These are phyloP conservation scores for Wickerhamiella lipophila DNA, from an alignment of 805 yeast genomes.

Conservation along the genomic window DNA sequence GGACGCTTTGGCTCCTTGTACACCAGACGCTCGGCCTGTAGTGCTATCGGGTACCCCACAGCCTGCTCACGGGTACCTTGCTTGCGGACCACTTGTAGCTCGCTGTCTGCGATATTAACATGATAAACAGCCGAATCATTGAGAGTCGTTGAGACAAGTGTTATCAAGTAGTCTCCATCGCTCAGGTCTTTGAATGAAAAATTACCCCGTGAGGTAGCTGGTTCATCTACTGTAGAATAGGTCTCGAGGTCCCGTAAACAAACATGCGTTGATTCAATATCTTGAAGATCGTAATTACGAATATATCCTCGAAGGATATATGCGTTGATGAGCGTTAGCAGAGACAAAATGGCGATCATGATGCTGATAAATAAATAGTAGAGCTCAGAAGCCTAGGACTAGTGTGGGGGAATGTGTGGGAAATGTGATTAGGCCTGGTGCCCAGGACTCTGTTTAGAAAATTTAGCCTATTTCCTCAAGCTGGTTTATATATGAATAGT, in stretches of 20 bases:
- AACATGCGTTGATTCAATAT: background rate
- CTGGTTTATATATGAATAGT: no score
- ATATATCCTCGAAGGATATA: conserved; percentile 10
- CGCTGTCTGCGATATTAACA: conserved; percentile 20
- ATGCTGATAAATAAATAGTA: background rate
- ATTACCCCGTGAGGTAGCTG: conserved; percentile 15
- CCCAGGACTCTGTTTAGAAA: no score
- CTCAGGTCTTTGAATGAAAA: conserved; percentile 14
- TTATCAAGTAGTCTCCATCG: conserved; percentile 15
- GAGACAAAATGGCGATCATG: background rate
- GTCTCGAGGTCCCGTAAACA: conserved; percentile 12
- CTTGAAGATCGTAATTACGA: background rate
- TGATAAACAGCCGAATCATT: conserved; percentile 12
- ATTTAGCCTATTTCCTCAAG: no score
- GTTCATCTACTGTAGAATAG: conserved; percentile 5
- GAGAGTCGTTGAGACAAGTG: conserved; percentile 17
- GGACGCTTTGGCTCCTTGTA: background rate
- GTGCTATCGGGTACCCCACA: conserved; percentile 25
- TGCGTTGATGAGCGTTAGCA: background rate
- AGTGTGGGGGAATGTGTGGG: no score
- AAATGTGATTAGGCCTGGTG: no score
- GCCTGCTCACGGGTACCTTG: conserved; percentile 23
- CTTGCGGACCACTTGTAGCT: conserved; percentile 22
- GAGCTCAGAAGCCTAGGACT: no score
- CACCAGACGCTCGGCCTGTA: conserved; percentile 10